A percentile compares a stretch with the other conserved stretches of the same genome.
phyloP scores from a whole-genome alignment of 75 land plant species.

The Ceratopteris richardii region DNA sequence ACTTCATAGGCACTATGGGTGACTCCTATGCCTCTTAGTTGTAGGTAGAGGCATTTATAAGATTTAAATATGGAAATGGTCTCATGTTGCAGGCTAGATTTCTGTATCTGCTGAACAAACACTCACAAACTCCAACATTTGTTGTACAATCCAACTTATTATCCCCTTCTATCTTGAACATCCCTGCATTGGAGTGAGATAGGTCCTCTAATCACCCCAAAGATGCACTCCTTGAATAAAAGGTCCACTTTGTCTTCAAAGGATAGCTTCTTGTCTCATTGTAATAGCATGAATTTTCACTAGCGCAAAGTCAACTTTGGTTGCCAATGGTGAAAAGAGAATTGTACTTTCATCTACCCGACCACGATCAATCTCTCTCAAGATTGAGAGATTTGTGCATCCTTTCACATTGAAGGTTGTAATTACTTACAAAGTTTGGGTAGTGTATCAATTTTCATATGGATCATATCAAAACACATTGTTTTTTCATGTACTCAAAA shows the following conservation, averaged over 20 bases:
- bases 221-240: neutral
- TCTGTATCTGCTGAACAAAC: constrained; percentile 36
- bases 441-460: no score
- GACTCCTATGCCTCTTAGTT: constrained; percentile 9
- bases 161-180: constrained; percentile 19
- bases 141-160: constrained; percentile 58
- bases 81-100: constrained; percentile 67
- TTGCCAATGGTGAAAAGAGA: no score
- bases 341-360: no score
- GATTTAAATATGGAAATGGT: constrained; percentile 40
- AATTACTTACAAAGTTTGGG: no score
- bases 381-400: no score
- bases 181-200: constrained; percentile 37
- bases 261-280: constrained; percentile 3
- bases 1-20: neutral
- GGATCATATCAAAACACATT: no score
- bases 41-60: constrained; percentile 57
- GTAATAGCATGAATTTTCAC: neutral
- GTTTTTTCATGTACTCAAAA: no score
- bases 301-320: no score
- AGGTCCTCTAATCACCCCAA: constrained; percentile 25
- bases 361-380: no score
- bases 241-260: neutral
- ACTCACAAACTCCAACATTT: constrained; percentile 39
- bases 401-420: no score